phyloP scores from a whole-genome alignment of 768 basidiomycete genomes.

The Multifurca ochricompacta region DNA sequence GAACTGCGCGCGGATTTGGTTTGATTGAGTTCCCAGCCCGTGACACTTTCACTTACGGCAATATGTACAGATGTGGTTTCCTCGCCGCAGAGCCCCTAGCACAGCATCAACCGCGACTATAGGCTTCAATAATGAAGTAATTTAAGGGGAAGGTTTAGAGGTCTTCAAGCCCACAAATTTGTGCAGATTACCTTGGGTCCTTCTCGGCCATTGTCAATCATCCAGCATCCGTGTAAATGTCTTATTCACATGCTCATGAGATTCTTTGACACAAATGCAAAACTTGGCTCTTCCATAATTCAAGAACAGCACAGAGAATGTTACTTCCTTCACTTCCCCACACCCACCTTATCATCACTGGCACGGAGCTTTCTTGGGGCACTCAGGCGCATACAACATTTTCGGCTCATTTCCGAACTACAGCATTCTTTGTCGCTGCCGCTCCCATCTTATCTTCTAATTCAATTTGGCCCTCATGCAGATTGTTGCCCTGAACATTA shows the following conservation, averaged over 20 bases:
- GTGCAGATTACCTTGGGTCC: too few relatives aligned
- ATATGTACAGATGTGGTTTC: too few relatives aligned
- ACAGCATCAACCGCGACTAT: too few relatives aligned
- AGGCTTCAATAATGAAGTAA: too few relatives aligned
- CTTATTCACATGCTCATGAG: background rate
- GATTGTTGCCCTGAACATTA: background rate
- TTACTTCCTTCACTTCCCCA: conserved; percentile 39
- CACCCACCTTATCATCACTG: background rate
- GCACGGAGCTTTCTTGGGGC: conserved; percentile 39
- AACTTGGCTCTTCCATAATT: background rate
- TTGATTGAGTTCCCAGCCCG: too few relatives aligned
- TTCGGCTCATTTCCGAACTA: conserved; percentile 36
- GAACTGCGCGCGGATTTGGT: too few relatives aligned
- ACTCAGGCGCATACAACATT: conserved; percentile 42
- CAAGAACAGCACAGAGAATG: background rate
- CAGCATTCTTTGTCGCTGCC: conserved; percentile 5
- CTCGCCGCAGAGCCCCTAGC: too few relatives aligned
- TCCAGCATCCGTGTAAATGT: background rate
- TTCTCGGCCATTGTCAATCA: background rate
- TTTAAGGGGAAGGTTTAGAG: too few relatives aligned
- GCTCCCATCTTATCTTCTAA: background rate
- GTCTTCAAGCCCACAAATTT: too few relatives aligned
- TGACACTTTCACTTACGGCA: too few relatives aligned
- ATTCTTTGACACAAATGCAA: background rate
- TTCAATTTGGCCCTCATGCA: background rate